Base-by-base conservation (phyloP, 495 filamentous ascomycete species). In the Terfezia claveryi region DNA sequence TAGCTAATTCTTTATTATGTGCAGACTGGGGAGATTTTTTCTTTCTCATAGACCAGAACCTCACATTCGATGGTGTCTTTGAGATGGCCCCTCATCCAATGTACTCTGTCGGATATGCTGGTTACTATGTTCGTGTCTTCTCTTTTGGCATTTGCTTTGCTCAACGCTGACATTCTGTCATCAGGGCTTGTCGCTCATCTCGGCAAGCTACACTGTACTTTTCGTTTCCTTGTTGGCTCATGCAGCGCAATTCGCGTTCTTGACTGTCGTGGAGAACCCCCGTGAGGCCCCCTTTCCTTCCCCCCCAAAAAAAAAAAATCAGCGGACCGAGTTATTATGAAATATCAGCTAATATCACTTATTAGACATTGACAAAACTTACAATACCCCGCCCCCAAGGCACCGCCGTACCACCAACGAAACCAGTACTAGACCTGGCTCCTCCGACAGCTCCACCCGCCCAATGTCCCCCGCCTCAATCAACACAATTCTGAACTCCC, bases 31-130 rank as follows among this genome's bases (percentile, higher is more conserved):
- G 91, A 54, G 91, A 98, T 64, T 98, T 96, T 71, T 98, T 98
- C 74, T 98, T 85, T 71, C 80, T 98, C 66, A 86, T 96, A 65
- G 92, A 98, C 67, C 87, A 95, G 66, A 85, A 95, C 65, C 74
- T 98, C 63, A 95, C 91, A 37, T 96, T 98, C 60, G 92, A 98
- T 65, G 92, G 92, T 51, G 89, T 96, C 54, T 98, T 95, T 66
- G 91, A 98, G 69, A 93, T 98, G 83, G 91, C 92, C 50, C 91
- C 91, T 23, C 91, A 98, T 67, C 91, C 91, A 44, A 98, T 98
- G 91, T 98, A 98, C 72, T 93, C 88, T 49, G 87, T 98, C 62
- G 91, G 91, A 36, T 98, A 98, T 69, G 86, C 87, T 23, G 91
- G 91, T 32, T 98, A 93, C 69, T 98, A 98, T 55, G 63, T 66